Percentiles rank a stretch among this genome's conserved stretches.
Evolutionary conservation across 2,329 filamentous ascomycete genomes (phyloP).

Genomic region (Ascochyta viciae-villosae): DNA sequence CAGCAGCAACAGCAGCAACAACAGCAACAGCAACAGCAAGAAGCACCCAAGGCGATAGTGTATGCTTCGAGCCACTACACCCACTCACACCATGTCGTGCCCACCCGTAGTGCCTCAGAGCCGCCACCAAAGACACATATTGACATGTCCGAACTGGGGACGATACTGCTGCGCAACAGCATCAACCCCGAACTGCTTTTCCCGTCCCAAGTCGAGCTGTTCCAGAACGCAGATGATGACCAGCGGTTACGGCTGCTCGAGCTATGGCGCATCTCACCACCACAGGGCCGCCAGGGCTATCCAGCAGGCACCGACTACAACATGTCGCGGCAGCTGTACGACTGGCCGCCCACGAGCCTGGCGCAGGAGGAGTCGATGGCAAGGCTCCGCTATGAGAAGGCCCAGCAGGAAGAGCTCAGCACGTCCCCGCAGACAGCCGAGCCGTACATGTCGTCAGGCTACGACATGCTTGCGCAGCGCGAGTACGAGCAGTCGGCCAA

Average conservation of each 20-base stretch:
- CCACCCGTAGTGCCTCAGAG: slow-evolving; percentile 38
- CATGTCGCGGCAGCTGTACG: slow-evolving; percentile 49
- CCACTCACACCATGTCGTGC: slow-evolving; percentile 73
- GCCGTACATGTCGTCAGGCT: slow-evolving; percentile 85
- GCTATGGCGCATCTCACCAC: slow-evolving; percentile 84
- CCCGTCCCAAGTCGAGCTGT: slow-evolving; percentile 77
- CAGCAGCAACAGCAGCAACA: background rate
- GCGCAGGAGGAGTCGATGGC: slow-evolving; percentile 63
- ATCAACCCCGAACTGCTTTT: slow-evolving; percentile 75
- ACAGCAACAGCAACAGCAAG: slow-evolving; percentile 23
- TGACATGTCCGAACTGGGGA: slow-evolving; percentile 56
- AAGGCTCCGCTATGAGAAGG: slow-evolving; percentile 65
- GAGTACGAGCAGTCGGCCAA: slow-evolving; percentile 65
- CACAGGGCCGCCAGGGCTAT: slow-evolving; percentile 50
- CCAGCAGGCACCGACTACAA: slow-evolving; percentile 55
- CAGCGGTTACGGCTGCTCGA: slow-evolving; percentile 80
- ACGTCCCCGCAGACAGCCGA: slow-evolving; percentile 52
- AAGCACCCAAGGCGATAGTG: slow-evolving; percentile 59
- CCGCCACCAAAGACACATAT: slow-evolving; percentile 44
- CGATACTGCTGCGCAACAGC: slow-evolving; percentile 68
- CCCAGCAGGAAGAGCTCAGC: slow-evolving; percentile 20
- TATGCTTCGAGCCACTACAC: slow-evolving; percentile 88
- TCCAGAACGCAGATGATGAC: slow-evolving; percentile 74
- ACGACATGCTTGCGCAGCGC: slow-evolving; percentile 71
- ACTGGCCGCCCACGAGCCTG: slow-evolving; percentile 64